These are phyloP conservation scores for Tricladium varicosporioides DNA, from an alignment of 2,329 filamentous ascomycete genomes.

Conservation along the genomic window DNA sequence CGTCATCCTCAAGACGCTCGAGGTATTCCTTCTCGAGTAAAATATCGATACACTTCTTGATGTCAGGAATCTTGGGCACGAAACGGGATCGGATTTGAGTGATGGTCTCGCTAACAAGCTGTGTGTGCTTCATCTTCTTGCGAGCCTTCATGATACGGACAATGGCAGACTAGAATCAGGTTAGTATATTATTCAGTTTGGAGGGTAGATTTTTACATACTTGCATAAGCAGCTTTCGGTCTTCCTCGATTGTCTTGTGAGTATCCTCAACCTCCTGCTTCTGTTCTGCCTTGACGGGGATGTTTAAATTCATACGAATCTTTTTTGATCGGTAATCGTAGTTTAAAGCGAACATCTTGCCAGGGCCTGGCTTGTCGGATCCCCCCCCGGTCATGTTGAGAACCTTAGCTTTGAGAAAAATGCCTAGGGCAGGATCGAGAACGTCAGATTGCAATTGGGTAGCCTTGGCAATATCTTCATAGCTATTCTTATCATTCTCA, in stretches of 20 bases:
- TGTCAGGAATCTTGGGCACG: conserved; percentile 87
- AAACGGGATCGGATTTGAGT: conserved; percentile 92
- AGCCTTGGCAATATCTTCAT: conserved; percentile 81
- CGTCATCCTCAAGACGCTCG: conserved; percentile 90
- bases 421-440: conserved; percentile 79
- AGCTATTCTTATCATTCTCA: conserved; percentile 78
- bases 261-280: conserved; percentile 97
- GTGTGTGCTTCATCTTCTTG: conserved; percentile 97
- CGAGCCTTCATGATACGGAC: conserved; percentile 99
- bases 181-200: conserved; percentile 28
- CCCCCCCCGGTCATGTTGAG: conserved; percentile 69
- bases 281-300: conserved; percentile 90
- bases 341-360: conserved; percentile 81
- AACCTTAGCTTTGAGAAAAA: conserved; percentile 92
- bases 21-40: conserved; percentile 98
- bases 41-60: conserved; percentile 99
- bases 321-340: conserved; percentile 98
- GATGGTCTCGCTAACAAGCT: conserved; percentile 93
- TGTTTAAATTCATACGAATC: conserved; percentile 93
- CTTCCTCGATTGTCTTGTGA: conserved; percentile 99
- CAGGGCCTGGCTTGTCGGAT: conserved; percentile 68
- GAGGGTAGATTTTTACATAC: conserved; percentile 51
- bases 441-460: conserved; percentile 80
- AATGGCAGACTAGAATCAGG: conserved; percentile 74
- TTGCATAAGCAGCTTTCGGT: conserved; percentile 93